A percentile compares a stretch with the other conserved stretches of the same genome.
Evolutionary conservation across 2,329 filamentous ascomycete genomes (phyloP).

Genomic region (Talaromyces sp.): DNA sequence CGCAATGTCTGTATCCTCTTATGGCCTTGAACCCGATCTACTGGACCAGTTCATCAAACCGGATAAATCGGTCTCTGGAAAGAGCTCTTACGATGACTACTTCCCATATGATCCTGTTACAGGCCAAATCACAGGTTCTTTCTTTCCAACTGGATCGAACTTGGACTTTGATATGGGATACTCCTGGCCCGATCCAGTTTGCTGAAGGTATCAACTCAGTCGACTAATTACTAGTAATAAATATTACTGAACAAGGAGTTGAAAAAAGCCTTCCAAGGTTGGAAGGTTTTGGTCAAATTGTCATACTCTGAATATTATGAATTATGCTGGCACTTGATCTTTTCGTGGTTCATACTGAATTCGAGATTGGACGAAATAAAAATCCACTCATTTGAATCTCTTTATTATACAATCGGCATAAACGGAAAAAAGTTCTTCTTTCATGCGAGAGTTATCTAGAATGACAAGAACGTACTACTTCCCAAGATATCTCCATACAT

Average conservation of each 20-base stretch:
- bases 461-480: slow-evolving; percentile 7
- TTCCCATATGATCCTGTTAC: slow-evolving; percentile 40
- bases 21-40: slow-evolving; percentile 28
- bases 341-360: background rate
- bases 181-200: slow-evolving; percentile 36
- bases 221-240: background rate
- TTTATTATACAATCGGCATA: background rate
- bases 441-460: slow-evolving; percentile 3
- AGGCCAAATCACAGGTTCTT: slow-evolving; percentile 41
- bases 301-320: background rate
- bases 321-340: background rate
- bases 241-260: background rate
- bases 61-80: slow-evolving; percentile 27
- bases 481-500: no score
- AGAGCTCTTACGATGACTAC: slow-evolving; percentile 32
- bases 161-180: slow-evolving; percentile 37
- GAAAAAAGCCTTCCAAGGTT: background rate
- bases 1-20: slow-evolving; percentile 18
- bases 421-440: slow-evolving; percentile 7
- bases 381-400: slow-evolving; percentile 3
- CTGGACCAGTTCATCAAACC: slow-evolving; percentile 32
- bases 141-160: slow-evolving; percentile 35
- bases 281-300: slow-evolving; percentile 7
- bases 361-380: slow-evolving; percentile 6
- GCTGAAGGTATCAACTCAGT: slow-evolving; percentile 14